phyloP scores from a whole-genome alignment of 371 early-diverging fungal genomes.

The Apophysomyces variabilis region DNA sequence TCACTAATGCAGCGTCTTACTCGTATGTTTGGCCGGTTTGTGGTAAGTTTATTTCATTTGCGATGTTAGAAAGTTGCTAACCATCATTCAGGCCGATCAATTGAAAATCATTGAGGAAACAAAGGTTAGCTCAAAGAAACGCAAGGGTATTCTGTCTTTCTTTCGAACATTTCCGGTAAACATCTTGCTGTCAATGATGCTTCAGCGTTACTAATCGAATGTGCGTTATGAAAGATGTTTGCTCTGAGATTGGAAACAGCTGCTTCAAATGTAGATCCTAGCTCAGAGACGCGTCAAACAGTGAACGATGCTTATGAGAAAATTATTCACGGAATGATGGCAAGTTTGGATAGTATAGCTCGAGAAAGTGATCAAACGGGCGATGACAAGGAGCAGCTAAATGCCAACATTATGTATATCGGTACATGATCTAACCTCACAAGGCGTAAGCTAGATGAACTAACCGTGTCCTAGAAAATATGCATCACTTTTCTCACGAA shows the following conservation, averaged over 20 bases:
- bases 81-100: constrained; percentile 72
- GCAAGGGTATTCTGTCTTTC: constrained; percentile 86
- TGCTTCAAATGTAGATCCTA: constrained; percentile 53
- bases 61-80: not conserved
- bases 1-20: constrained; percentile 67
- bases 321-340: constrained; percentile 86
- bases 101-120: constrained; percentile 90
- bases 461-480: constrained; percentile 71
- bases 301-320: constrained; percentile 84
- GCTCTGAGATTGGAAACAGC: constrained; percentile 75
- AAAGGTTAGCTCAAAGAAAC: constrained; percentile 85
- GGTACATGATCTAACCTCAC: constrained; percentile 48
- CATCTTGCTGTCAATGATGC: not conserved
- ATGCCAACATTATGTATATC: constrained; percentile 83
- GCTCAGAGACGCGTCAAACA: constrained; percentile 70
- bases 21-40: constrained; percentile 78
- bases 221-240: constrained; percentile 55
- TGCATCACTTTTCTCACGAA: constrained; percentile 88
- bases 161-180: constrained; percentile 87
- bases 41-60: constrained; percentile 49
- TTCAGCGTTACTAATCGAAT: not conserved
- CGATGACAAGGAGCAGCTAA: constrained; percentile 94
- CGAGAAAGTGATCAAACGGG: constrained; percentile 72
- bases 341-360: constrained; percentile 86
- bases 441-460: not conserved